These are phyloP conservation scores for Mortierella sp. DNA, from an alignment of 371 early-diverging fungal species.

Conservation along the genomic window DNA sequence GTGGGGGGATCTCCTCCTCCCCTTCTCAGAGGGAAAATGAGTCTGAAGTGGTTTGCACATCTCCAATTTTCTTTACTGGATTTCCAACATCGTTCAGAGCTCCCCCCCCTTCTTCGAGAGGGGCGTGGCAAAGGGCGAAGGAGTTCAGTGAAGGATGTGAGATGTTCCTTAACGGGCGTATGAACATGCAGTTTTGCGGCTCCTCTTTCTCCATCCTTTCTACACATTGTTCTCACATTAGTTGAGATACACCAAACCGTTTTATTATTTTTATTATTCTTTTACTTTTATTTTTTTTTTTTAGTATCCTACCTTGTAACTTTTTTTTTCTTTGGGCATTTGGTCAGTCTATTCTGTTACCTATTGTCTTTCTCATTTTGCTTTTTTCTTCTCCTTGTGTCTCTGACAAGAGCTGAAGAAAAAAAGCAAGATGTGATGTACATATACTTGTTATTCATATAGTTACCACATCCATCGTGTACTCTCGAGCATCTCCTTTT, in stretches of 20 bases:
- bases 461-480: slow-evolving; percentile 7
- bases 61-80: slow-evolving; percentile 31
- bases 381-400: slow-evolving; percentile 2
- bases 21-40: slow-evolving; percentile 47
- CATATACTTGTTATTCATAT: slow-evolving; percentile 10
- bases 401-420: slow-evolving; percentile 4
- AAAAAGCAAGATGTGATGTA: slow-evolving; percentile 32
- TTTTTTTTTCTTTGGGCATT: slow-evolving; percentile 5
- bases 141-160: slow-evolving; percentile 37
- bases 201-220: slow-evolving; percentile 53
- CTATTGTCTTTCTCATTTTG: neutral
- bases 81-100: slow-evolving; percentile 29
- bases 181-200: slow-evolving; percentile 54
- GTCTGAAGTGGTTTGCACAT: slow-evolving; percentile 55
- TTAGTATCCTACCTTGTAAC: slow-evolving; percentile 12
- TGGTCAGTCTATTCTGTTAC: slow-evolving; percentile 10
- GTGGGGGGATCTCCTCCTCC: neutral
- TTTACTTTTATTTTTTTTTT: slow-evolving; percentile 10
- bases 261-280: slow-evolving; percentile 23
- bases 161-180: slow-evolving; percentile 52
- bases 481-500: neutral
- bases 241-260: slow-evolving; percentile 2
- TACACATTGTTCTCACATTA: slow-evolving; percentile 2
- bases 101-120: neutral
- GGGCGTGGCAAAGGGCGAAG: slow-evolving; percentile 22